A percentile compares a stretch with the other conserved stretches of the same genome.
Conservation (phyloP, 2,329 filamentous ascomycete species). For the Sporothrix dimorphospora region DNA sequence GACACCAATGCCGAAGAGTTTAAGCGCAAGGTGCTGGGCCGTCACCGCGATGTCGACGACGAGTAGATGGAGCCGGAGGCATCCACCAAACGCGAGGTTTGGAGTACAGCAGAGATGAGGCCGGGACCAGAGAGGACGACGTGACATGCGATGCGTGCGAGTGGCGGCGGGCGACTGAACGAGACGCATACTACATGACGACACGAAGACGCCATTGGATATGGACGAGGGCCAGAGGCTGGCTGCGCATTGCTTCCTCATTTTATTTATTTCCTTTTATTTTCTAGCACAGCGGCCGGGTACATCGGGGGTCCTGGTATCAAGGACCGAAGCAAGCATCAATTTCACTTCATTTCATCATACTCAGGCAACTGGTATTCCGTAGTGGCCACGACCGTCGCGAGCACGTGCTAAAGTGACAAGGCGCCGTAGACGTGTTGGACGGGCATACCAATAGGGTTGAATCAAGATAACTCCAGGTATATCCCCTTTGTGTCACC, state of each 20-base stretch:
- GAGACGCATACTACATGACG: background rate
- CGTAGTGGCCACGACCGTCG: background rate
- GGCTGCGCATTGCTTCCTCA: background rate
- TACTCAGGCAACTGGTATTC: background rate
- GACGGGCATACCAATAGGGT: background rate
- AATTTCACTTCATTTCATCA: conserved; percentile 21
- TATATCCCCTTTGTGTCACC: background rate
- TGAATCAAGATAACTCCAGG: background rate
- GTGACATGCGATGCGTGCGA: background rate
- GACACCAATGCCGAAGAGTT: conserved; percentile 86
- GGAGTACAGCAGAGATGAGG: background rate
- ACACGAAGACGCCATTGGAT: conserved; percentile 28
- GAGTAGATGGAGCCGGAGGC: conserved; percentile 47
- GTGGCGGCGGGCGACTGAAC: background rate
- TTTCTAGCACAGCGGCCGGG: conserved; percentile 32
- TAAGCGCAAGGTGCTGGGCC: conserved; percentile 71
- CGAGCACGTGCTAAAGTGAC: background rate
- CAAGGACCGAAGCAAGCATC: conserved; percentile 28
- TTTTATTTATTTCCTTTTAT: conserved; percentile 27
- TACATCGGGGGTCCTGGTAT: conserved; percentile 17
- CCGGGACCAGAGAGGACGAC: background rate
- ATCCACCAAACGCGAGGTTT: background rate
- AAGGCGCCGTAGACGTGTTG: background rate
- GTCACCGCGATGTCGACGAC: conserved; percentile 67
- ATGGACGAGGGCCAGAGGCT: background rate